Conservation (phyloP, 495 filamentous ascomycete genomes). For the Penicillium verhagenii region DNA sequence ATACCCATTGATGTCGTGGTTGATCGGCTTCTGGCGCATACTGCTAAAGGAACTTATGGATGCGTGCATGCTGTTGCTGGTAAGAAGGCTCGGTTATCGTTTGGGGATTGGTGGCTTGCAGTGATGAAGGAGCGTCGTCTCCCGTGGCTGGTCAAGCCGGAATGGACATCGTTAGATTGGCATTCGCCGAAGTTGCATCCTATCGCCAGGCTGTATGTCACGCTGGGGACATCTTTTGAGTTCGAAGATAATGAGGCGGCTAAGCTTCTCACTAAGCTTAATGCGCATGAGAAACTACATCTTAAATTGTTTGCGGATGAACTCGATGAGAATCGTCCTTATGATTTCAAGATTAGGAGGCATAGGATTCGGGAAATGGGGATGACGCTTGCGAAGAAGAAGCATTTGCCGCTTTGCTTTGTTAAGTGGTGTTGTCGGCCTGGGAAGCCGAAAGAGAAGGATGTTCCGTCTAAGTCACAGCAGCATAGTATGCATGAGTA, state of each 20-base stretch:
- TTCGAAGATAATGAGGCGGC: constrained; percentile 1
- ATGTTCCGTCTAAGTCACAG: neutral
- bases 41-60: constrained; percentile 5
- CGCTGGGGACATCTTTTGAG: constrained; percentile 8
- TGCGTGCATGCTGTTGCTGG: constrained; percentile 19
- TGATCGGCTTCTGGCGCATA: constrained; percentile 17
- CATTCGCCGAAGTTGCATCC: constrained; percentile 1
- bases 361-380: neutral
- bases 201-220: neutral
- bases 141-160: neutral
- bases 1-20: constrained; percentile 24
- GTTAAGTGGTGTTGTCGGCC: neutral
- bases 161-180: constrained; percentile 8
- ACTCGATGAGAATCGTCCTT: neutral
- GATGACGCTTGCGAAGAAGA: neutral
- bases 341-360: neutral
- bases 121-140: constrained; percentile 2
- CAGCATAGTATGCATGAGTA: neutral
- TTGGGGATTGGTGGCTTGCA: neutral
- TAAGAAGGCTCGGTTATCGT: neutral
- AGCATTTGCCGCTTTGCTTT: neutral
- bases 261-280: neutral
- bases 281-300: constrained; percentile 1
- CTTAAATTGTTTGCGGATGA: neutral
- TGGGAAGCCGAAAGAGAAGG: neutral